phyloP scores from a whole-genome alignment of 2,329 filamentous ascomycete species.

The Cephalotrichum gorgonifer region DNA sequence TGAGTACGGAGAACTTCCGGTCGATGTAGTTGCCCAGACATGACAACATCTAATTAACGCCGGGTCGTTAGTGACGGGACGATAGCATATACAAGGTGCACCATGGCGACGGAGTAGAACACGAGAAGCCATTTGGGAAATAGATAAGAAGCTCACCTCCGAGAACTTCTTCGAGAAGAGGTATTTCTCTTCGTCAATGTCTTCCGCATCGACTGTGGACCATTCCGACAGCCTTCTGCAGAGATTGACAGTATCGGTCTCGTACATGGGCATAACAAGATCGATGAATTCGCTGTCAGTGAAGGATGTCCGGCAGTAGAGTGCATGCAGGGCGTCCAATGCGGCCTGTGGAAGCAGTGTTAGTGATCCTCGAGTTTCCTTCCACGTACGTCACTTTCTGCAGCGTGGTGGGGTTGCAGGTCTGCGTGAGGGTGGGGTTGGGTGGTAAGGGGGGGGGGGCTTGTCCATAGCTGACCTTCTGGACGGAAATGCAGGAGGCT shows the following conservation, averaged over 20 bases:
- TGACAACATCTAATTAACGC: conserved; percentile 63
- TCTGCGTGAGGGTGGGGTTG: conserved; percentile 1
- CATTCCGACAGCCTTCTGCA: conserved; percentile 68
- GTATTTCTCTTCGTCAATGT: conserved; percentile 88
- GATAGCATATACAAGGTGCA: neutral
- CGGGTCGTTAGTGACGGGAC: neutral
- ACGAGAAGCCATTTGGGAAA: neutral
- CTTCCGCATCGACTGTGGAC: conserved; percentile 67
- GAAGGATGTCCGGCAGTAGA: conserved; percentile 68
- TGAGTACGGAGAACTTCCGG: conserved; percentile 59
- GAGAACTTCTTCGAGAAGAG: conserved; percentile 87
- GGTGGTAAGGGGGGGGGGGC: neutral
- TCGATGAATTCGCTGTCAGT: conserved; percentile 68
- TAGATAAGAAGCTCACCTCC: conserved; percentile 48
- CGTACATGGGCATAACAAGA: conserved; percentile 72
- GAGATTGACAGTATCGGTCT: conserved; percentile 57
- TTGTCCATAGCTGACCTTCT: conserved; percentile 43
- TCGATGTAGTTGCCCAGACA: conserved; percentile 78
- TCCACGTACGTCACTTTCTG: conserved; percentile 3
- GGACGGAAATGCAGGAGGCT: conserved; percentile 58
- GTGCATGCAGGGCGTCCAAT: conserved; percentile 71
- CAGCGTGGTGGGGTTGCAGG: conserved; percentile 1
- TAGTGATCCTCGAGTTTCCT: neutral
- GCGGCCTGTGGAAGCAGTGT: conserved; percentile 44
- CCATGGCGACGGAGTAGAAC: conserved; percentile 5